These are phyloP conservation scores for Kuraishia hungarica DNA, from an alignment of 805 yeast species.

Conservation along the genomic window DNA sequence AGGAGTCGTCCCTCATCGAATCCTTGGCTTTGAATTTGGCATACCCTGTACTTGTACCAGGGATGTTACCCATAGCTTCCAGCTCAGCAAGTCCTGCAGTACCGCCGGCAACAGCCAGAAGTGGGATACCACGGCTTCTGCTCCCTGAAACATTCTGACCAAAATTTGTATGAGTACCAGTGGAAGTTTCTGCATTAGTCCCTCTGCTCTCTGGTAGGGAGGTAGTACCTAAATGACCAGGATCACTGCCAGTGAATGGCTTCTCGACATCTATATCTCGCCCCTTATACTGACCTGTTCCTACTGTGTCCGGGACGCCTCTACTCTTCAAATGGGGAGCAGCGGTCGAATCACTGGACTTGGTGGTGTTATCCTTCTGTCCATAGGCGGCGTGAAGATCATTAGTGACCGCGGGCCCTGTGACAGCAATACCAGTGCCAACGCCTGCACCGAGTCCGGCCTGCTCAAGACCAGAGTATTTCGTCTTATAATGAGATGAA, in stretches of 20 bases:
- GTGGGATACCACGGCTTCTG: constrained; percentile 2
- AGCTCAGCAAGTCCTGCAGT: constrained; percentile 5
- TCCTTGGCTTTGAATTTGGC: neutral
- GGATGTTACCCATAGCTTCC: neutral
- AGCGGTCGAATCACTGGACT: neutral
- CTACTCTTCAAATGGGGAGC: neutral
- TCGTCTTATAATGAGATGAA: neutral
- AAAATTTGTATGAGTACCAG: neutral
- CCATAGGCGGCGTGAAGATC: neutral
- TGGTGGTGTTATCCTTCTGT: neutral
- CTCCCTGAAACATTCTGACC: neutral
- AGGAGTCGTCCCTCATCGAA: neutral
- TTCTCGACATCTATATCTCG: neutral
- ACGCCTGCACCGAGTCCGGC: constrained; percentile 3
- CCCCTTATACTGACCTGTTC: neutral
- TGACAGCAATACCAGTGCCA: neutral
- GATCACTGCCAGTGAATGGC: neutral
- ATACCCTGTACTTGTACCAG: neutral
- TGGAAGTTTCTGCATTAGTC: neutral
- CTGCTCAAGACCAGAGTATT: neutral
- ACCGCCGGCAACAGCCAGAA: constrained; percentile 5
- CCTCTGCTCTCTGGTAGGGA: neutral
- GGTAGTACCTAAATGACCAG: neutral
- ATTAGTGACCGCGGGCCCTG: neutral
- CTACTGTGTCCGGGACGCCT: neutral